Evolutionary conservation across 768 basidiomycete genomes (phyloP), one percentile per base, ranked within the genome.

Genomic region (Trametes sanguinea): DNA sequence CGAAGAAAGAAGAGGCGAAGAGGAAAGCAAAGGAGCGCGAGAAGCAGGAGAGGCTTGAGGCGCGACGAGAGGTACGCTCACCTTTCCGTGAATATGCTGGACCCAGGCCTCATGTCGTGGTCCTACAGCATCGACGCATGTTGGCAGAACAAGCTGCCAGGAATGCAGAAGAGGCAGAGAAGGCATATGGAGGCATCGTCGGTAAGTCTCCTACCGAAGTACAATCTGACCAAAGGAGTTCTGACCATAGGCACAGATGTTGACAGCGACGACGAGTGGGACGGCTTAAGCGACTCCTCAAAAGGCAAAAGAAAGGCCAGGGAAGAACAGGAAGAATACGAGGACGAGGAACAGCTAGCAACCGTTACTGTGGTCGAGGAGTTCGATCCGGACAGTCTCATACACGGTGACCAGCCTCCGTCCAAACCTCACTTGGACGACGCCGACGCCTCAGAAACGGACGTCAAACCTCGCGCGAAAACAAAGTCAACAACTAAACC

Each of bases 291-390:
- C 27, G 77, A 83, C 57, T 68, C 71, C n/a, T 43, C 48, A 13
- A 29, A 54, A 1, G 59, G 64, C 22, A 68, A 68, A 47, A 63
- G 63, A 13, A 65, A 65, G 43, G 66, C 68, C 39, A 66, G 75
- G 8, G 73, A 80, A 69, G 77, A 80, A 54, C 86, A 87, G 57
- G 83, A 85, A 71, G 88, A 90, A 71, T 95, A 86, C 65, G 88
- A 91, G 67, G 88, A 89, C 66, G 92, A 94, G 68, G 88, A 95
- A 69, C 83, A 88, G 62, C 80, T 92, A 35, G 92, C 95, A 47
- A 93, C 90, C 16, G 94, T 97, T 47, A 95, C 94, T 14, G 87
- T 97, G 52, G 87, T 92, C 13, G 92, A 97, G 71, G 93, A 97
- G 72, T 92, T 96, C 72, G 92, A 95, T 72, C 85, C 90, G 22